Evolutionary conservation across 2,329 filamentous ascomycete species (phyloP), one percentile per base, ranked within the genome.

Genomic region (Ascochyta viciae-villosae): DNA sequence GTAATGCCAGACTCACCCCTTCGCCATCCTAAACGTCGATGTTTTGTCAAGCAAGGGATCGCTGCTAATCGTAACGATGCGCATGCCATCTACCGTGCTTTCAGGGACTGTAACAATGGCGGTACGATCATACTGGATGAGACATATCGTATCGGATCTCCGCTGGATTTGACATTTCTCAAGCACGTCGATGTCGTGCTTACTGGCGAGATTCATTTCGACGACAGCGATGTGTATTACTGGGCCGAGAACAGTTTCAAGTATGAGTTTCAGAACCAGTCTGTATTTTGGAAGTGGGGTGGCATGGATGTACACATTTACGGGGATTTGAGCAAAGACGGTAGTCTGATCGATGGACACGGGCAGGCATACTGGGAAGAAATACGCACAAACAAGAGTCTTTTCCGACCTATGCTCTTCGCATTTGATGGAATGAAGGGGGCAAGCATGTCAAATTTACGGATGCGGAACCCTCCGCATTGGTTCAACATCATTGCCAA

Each of bases 241-340:
- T 89, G 87, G 87, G 78, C 85, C 54, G 79, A 78, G 2, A 80
- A 87, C 63, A 79, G 81, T 29, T 88, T 87, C 77, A 80, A 80
- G 48, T 84, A 85, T 29, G 75, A 75, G 8, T 89, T 83, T 72
- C 86, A 89, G 64, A 86, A 87, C 57, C 80, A 82, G 4, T 85
- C 83, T 0, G 82, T 83, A 2, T 87, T 87, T 76, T 87, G 85
- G 79, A 80, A 84, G 65, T 79, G 86, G 42, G 85, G 85, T 37
- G 86, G 86, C 29, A 77, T 81, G 27, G 84, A 82, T 72, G 83
- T 89, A 3, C 84, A 87, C 54, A 80, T 89, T 40, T 88, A 86
- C 53, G 87, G 86, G 0, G 82, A 82, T 12, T 12, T 54, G n/a
- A 45, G 45, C 10, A 40, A 35, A 5, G 83, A 83, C 35, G 81